Base-by-base conservation (phyloP, 805 yeast species). In the Metschnikowia arizonensis region DNA sequence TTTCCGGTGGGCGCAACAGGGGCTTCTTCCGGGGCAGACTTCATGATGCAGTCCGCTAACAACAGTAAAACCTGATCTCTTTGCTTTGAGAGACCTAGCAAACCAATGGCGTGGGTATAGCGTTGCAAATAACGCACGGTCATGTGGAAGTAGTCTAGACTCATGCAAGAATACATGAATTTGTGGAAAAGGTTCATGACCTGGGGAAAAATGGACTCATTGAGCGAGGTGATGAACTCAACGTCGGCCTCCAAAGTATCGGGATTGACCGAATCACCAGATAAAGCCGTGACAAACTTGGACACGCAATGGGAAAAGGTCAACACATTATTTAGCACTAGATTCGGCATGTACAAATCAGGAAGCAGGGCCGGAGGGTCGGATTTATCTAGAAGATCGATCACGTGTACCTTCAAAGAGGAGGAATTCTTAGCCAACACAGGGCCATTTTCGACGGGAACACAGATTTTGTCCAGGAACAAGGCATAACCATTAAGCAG, bases 91-190 rank as follows among this genome's bases (percentile, higher is more conserved):
- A 85, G 59, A 0, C 80, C 82, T n/a, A 89, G 62, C 12, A 88
- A 66, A 0, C 97, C 97, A 0, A 90, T 76, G 0, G 90, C 80
- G 59, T 88, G 96, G 5, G 95, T 80, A 40, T 87, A 71, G 50
- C 83, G 82, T 60, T 91, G 97, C 6, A 87, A 72, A 0, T 95
- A 77, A 32, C 96, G 69, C 2, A 89, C 79, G 3, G 83, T 57
- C 8, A 70, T 64, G 46, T 85, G 85, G 61, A 86, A 90, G 17
- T 81, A 58, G 14, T 85, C 91, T 44, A 75, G 72, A 55, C 88
- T 95, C 57, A 87, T 63, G 4, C 85, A 70, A 0, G 89, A 78
- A 54, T 81, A 81, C 6, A 91, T 59, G 42, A 79, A 82, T 23
- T 53, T 57, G 28, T 58, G 52, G 49, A 60, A 66, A n/a, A 69